Evolutionary conservation across 2,329 filamentous ascomycete genomes (phyloP).

Genomic region (Fusarium stilboides): DNA sequence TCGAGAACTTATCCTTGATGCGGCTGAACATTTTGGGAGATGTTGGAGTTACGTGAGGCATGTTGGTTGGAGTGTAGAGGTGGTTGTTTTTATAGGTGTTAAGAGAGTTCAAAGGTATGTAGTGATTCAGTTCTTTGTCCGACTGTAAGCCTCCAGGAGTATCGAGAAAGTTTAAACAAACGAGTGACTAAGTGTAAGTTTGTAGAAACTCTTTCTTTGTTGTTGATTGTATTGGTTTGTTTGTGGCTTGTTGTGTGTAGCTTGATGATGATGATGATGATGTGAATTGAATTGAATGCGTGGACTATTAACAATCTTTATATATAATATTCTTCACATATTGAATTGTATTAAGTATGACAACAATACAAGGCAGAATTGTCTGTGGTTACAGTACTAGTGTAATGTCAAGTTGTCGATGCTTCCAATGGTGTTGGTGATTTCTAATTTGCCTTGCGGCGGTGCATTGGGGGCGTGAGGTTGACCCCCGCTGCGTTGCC

Average conservation of each 20-base stretch:
- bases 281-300: not conserved
- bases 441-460: no score
- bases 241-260: not conserved
- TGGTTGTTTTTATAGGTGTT: conserved; percentile 3
- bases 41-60: conserved; percentile 30
- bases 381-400: no score
- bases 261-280: not conserved
- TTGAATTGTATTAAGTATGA: no score
- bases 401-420: no score
- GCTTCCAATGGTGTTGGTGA: no score
- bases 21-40: conserved; percentile 41
- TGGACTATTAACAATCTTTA: no score
- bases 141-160: not conserved
- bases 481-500: no score
- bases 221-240: not conserved
- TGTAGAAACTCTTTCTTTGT: conserved; percentile 6
- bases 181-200: conserved; percentile 8
- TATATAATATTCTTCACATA: no score
- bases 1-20: conserved; percentile 56
- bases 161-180: not conserved
- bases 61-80: not conserved
- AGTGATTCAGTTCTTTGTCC: conserved; percentile 10
- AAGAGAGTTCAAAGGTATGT: not conserved
- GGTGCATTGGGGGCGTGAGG: no score
- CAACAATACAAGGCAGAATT: no score